Evolutionary conservation across 208 protist genomes (phyloP).

Genomic region (Leishmania aethiopica): DNA sequence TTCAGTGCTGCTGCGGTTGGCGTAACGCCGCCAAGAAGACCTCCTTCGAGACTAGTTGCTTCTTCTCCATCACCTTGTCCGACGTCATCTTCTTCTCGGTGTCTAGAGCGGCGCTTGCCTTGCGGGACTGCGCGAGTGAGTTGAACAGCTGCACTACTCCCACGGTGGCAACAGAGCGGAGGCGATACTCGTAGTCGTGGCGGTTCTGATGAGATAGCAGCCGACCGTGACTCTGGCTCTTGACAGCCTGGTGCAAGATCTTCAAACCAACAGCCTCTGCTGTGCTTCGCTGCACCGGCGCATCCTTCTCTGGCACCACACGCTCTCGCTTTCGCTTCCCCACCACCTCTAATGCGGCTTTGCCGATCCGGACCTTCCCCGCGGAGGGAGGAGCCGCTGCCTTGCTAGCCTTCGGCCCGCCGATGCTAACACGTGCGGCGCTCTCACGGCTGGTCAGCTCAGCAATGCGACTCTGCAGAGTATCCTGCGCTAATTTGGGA

Average conservation of each 20-base stretch:
- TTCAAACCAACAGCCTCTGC: slow-evolving; percentile 69
- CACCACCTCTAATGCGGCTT: slow-evolving; percentile 69
- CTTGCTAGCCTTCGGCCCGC: slow-evolving; percentile 7
- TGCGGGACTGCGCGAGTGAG: slow-evolving; percentile 77
- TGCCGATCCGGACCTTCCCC: slow-evolving; percentile 53
- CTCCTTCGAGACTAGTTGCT: slow-evolving; percentile 77
- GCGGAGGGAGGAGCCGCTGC: neutral
- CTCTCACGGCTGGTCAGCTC: slow-evolving; percentile 44
- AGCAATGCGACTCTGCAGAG: slow-evolving; percentile 68
- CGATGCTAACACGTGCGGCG: neutral
- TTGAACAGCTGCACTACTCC: slow-evolving; percentile 91
- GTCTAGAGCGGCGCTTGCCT: slow-evolving; percentile 61
- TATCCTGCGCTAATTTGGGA: slow-evolving; percentile 56
- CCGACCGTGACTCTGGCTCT: slow-evolving; percentile 79
- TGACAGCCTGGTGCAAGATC: slow-evolving; percentile 76
- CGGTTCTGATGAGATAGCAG: slow-evolving; percentile 72
- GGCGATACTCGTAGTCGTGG: slow-evolving; percentile 90
- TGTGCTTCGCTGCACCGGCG: slow-evolving; percentile 47
- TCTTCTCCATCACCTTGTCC: slow-evolving; percentile 79
- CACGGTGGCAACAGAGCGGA: slow-evolving; percentile 78
- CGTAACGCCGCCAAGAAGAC: slow-evolving; percentile 79
- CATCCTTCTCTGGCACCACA: slow-evolving; percentile 30
- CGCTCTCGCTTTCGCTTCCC: slow-evolving; percentile 42
- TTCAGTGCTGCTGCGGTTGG: slow-evolving; percentile 39
- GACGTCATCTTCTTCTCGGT: slow-evolving; percentile 56